Evolutionary conservation across 2,329 filamentous ascomycete genomes (phyloP), one percentile per base, ranked within the genome.

Genomic region (Beauveria medogensis): DNA sequence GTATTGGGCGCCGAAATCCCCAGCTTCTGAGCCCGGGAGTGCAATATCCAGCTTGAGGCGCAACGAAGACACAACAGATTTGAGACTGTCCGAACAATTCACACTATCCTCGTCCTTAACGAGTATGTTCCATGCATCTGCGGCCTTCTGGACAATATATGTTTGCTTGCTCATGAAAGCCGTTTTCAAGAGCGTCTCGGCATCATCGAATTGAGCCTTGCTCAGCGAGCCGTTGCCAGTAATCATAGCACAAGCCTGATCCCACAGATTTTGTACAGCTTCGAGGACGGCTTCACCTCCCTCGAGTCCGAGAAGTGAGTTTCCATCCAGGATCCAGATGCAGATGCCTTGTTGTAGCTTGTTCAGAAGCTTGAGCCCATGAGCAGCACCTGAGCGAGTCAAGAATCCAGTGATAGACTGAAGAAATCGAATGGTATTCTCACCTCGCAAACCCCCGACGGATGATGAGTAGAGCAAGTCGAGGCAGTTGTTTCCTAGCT

Each of bases 91-190:
- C 0, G 91, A 88, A 71, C 90, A 93, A 26, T 82, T 74, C 1
- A 91, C 69, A 5, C 75, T 74, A 3, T 83, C 77, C 44, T 82
- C 79, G 18, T 81, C 75, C 22, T 85, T 85, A 68, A 91, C 91
- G 0, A 86, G 81, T 0, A 73, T 70, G 65, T 92, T 92, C 91
- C 91, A 97, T 63, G 78, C 67, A 26, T 75, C 74, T 43, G 77
- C 73, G 20, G 79, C 74, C 68, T 69, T 78, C 71, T 73, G 85
- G 64, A 75, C 89, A 66, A 77, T 81, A 63, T 71, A 75, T 61
- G 69, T 74, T 68, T 80, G 88, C 71, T 76, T 87, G 75, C 76
- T 87, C 64, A 72, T 80, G 72, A 81, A 87, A 1, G 79, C 82
- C 12, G 81, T 78, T 47, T 77, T 80, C 18, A 87, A 69, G 5